phyloP scores from a whole-genome alignment of 495 filamentous ascomycete genomes.

The Elasticomyces elasticus region DNA sequence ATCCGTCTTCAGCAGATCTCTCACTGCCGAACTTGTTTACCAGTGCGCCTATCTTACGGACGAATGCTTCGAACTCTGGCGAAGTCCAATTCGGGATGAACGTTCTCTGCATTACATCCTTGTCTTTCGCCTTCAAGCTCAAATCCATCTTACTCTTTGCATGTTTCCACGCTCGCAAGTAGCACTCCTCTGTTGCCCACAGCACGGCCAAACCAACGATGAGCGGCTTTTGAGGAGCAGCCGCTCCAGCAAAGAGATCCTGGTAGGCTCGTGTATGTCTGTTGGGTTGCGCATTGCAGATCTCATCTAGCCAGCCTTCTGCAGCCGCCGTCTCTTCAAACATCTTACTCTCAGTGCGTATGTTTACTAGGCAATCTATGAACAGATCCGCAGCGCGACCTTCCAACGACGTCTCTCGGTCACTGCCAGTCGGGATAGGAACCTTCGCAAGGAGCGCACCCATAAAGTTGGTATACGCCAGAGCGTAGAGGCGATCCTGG shows the following conservation, averaged over 20 bases:
- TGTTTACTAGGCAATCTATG: conserved; percentile 15
- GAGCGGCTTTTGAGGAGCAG: conserved; percentile 9
- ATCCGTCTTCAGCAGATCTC: conserved; percentile 6
- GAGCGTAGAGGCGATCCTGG: conserved; percentile 17
- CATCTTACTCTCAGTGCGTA: conserved; percentile 11
- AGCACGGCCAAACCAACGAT: conserved; percentile 15
- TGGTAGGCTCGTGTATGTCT: conserved; percentile 18
- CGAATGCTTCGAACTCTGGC: conserved; percentile 18
- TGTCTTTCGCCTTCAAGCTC: conserved; percentile 6
- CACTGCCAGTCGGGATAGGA: conserved; percentile 5
- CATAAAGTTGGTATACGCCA: conserved; percentile 18
- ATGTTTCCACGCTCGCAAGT: conserved; percentile 16
- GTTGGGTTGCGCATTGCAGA: conserved; percentile 6
- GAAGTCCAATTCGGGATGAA: conserved; percentile 21
- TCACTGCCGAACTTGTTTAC: conserved; percentile 15
- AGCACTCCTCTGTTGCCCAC: conserved; percentile 21
- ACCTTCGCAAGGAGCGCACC: conserved; percentile 8
- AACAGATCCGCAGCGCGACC: conserved; percentile 16
- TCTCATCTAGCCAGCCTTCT: conserved; percentile 18
- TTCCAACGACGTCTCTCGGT: conserved; percentile 11
- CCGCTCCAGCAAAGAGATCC: conserved; percentile 20
- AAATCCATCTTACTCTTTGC: conserved; percentile 9
- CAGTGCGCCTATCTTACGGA: conserved; percentile 14
- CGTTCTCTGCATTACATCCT: conserved; percentile 20
- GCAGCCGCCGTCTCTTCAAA: conserved; percentile 16